A percentile compares a stretch with the other conserved stretches of the same genome.
phyloP scores from a whole-genome alignment of 2,329 filamentous ascomycete species.

The Botrytis aclada region DNA sequence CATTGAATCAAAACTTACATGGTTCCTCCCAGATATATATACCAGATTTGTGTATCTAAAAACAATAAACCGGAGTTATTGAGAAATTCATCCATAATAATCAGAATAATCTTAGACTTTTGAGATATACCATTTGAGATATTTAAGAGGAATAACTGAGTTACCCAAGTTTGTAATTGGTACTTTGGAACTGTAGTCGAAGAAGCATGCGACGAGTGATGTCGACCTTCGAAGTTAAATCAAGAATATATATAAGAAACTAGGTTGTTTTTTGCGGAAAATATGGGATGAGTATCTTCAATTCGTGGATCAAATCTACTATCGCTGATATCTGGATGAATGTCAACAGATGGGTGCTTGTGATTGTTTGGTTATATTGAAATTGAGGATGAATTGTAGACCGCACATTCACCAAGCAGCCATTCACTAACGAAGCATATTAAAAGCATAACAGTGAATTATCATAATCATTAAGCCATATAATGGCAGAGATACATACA shows the following conservation, averaged over 20 bases:
- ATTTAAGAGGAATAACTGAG: accelerated
- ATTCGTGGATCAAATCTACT: accelerated
- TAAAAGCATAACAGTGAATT: neutral
- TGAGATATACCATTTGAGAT: neutral
- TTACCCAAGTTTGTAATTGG: neutral
- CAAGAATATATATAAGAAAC: accelerated
- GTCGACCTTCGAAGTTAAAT: neutral
- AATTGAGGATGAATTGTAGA: neutral
- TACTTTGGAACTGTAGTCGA: neutral
- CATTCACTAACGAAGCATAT: neutral
- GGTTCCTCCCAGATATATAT: accelerated
- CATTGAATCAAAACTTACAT: neutral
- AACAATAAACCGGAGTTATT: neutral
- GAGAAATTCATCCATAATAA: accelerated
- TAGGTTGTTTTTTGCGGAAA: neutral
- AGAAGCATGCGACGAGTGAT: neutral
- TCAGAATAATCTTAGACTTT: accelerated
- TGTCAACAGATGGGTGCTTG: neutral
- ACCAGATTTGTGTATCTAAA: accelerated
- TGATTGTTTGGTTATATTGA: neutral
- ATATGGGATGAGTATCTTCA: neutral
- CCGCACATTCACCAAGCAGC: neutral
- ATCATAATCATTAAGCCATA: too few species aligned
- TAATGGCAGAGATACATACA: neutral
- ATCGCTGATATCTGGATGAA: neutral